A percentile compares a stretch with the other conserved stretches of the same genome.
Evolutionary conservation across 495 filamentous ascomycete species (phyloP).

Genomic region (Cercophora sp.): DNA sequence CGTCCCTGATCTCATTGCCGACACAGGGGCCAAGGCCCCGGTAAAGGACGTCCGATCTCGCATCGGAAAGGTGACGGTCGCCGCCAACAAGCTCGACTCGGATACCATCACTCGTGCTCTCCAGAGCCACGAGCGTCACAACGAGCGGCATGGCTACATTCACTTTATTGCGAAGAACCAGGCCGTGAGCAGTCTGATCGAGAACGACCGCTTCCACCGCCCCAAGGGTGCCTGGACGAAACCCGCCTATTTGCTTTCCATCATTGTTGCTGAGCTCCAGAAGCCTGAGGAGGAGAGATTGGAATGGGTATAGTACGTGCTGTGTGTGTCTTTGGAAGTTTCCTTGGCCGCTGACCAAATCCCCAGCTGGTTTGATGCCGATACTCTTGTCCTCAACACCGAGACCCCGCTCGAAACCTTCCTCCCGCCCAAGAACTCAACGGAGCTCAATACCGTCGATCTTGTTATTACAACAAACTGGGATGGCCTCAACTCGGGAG

Average conservation of each 20-base stretch:
- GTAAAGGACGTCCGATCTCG: neutral
- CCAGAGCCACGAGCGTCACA: constrained; percentile 20
- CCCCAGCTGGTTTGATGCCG: constrained; percentile 48
- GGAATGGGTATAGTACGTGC: constrained; percentile 48
- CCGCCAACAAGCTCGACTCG: constrained; percentile 22
- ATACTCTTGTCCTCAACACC: constrained; percentile 51
- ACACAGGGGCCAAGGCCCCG: neutral
- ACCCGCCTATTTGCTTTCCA: constrained; percentile 44
- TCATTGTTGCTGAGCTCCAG: constrained; percentile 45
- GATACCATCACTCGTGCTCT: constrained; percentile 23
- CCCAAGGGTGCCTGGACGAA: constrained; percentile 42
- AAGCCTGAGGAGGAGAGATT: constrained; percentile 45
- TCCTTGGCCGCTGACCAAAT: neutral
- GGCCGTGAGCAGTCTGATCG: constrained; percentile 23
- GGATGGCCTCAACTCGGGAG: constrained; percentile 55
- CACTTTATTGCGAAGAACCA: constrained; percentile 22
- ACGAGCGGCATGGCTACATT: constrained; percentile 21
- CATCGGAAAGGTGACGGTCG: constrained; percentile 24
- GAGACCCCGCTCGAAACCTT: constrained; percentile 50
- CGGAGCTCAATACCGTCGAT: constrained; percentile 37
- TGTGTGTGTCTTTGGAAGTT: neutral
- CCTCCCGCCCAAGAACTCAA: constrained; percentile 40
- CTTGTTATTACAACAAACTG: constrained; percentile 48
- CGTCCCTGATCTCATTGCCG: neutral
- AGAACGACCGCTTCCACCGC: constrained; percentile 19